phyloP scores from a whole-genome alignment of 495 filamentous ascomycete species.

The Aspergillus biplanus region DNA sequence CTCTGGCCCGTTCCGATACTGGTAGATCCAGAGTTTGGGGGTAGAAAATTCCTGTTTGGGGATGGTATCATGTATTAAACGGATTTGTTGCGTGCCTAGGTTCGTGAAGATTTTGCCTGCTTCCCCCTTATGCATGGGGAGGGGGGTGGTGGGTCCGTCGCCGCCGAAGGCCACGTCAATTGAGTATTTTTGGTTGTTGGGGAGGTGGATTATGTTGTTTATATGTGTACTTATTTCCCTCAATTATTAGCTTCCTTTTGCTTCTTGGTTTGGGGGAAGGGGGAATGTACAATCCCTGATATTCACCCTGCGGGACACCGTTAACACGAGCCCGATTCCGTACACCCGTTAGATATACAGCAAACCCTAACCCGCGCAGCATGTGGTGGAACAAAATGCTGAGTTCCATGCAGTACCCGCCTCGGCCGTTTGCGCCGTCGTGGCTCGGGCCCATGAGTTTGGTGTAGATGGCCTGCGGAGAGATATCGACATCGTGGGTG shows the following conservation, averaged over 20 bases:
- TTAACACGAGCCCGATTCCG: slow-evolving; percentile 41
- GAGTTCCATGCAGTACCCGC: slow-evolving; percentile 80
- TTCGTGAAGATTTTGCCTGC: slow-evolving; percentile 40
- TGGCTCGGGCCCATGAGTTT: slow-evolving; percentile 59
- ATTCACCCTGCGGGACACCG: slow-evolving; percentile 40
- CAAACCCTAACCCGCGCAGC: slow-evolving; percentile 65
- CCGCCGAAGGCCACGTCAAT: slow-evolving; percentile 77
- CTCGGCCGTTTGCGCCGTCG: slow-evolving; percentile 47
- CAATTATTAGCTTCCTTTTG: too few species aligned
- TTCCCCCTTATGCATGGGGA: slow-evolving; percentile 44
- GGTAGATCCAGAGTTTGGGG: slow-evolving; percentile 64
- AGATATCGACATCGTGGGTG: slow-evolving; percentile 54
- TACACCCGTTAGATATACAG: slow-evolving; percentile 54
- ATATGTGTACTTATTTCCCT: slow-evolving; percentile 65
- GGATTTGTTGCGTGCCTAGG: slow-evolving; percentile 54
- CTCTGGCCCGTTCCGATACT: slow-evolving; percentile 53
- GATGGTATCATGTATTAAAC: slow-evolving; percentile 52
- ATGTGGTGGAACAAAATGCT: slow-evolving; percentile 69
- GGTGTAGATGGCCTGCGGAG: slow-evolving; percentile 59
- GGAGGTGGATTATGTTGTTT: slow-evolving; percentile 67
- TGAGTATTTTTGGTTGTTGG: slow-evolving; percentile 49
- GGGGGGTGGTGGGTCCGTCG: slow-evolving; percentile 59
- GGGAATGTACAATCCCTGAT: slow-evolving; percentile 42
- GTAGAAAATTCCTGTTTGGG: slow-evolving; percentile 41
- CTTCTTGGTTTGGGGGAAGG: too few species aligned